phyloP scores from a whole-genome alignment of 2,329 filamentous ascomycete genomes.

The Zasmidium cellare region DNA sequence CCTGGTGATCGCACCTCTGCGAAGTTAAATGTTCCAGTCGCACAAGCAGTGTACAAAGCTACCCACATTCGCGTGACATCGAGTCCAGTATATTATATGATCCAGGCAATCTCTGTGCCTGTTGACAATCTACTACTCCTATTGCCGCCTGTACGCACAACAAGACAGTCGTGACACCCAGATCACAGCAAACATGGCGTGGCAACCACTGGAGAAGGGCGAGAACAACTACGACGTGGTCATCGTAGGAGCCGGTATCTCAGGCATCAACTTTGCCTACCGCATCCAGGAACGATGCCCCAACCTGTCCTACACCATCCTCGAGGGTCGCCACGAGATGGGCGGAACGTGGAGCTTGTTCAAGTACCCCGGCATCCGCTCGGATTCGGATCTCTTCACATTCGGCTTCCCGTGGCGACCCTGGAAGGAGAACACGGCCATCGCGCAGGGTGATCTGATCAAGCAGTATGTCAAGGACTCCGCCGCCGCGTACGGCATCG shows the following conservation, averaged over 20 bases:
- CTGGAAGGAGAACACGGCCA: constrained; percentile 56
- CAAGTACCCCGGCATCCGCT: constrained; percentile 67
- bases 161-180: neutral
- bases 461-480: constrained; percentile 46
- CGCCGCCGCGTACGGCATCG: constrained; percentile 45
- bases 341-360: constrained; percentile 82
- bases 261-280: constrained; percentile 74
- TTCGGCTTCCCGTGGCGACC: constrained; percentile 67
- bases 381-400: constrained; percentile 51
- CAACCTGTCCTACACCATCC: constrained; percentile 60
- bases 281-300: constrained; percentile 53
- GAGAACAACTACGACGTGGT: constrained; percentile 46
- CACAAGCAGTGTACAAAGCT: neutral
- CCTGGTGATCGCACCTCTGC: neutral
- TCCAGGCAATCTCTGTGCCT: neutral
- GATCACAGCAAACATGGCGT: constrained; percentile 20
- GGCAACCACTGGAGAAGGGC: constrained; percentile 22
- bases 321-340: constrained; percentile 65
- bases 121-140: too few species aligned
- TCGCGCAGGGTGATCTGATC: constrained; percentile 48
- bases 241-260: constrained; percentile 72
- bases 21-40: neutral
- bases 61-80: neutral
- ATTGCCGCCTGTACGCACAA: too few species aligned
- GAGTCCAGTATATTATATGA: neutral